phyloP scores from a whole-genome alignment of 176 grass and related monocot species.

The Cymbopogon citratus region DNA sequence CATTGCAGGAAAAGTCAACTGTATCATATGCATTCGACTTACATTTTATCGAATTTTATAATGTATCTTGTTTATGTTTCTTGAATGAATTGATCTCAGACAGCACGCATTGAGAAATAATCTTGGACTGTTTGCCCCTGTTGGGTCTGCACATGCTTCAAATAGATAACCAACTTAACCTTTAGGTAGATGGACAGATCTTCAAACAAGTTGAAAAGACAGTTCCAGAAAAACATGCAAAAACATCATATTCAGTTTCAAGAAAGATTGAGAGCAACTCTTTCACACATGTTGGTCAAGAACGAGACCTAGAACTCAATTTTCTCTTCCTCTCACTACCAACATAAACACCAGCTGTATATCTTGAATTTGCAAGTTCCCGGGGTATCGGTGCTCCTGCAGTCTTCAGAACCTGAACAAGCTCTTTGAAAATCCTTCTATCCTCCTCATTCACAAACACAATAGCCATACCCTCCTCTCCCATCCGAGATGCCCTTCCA shows the following conservation, averaged over 20 bases:
- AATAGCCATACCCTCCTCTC: slow-evolving; percentile 64
- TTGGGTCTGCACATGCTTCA: background rate
- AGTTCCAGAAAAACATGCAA: slow-evolving; percentile 2
- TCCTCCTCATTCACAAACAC: slow-evolving; percentile 81
- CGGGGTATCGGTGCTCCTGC: slow-evolving; percentile 60
- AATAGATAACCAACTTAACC: background rate
- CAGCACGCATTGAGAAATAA: background rate
- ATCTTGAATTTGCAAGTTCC: slow-evolving; percentile 66
- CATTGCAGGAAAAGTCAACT: background rate
- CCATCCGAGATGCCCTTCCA: slow-evolving; percentile 85
- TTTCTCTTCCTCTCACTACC: slow-evolving; percentile 52
- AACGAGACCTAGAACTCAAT: slow-evolving; percentile 23
- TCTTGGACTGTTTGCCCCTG: background rate
- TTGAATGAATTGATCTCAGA: background rate
- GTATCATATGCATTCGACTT: slow-evolving; percentile 19
- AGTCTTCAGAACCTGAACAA: slow-evolving; percentile 59
- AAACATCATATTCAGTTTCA: background rate
- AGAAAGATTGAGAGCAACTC: slow-evolving; percentile 19
- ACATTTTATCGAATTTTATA: slow-evolving; percentile 13
- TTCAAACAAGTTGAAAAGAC: background rate
- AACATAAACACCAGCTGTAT: slow-evolving; percentile 24
- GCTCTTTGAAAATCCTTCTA: slow-evolving; percentile 73
- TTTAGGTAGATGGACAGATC: background rate
- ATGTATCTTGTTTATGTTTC: slow-evolving; percentile 23
- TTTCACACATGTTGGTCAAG: slow-evolving; percentile 27